A percentile compares a stretch with the other conserved stretches of the same genome.
Evolutionary conservation across 768 basidiomycete species (phyloP).

Genomic region (Ramaria rubella): DNA sequence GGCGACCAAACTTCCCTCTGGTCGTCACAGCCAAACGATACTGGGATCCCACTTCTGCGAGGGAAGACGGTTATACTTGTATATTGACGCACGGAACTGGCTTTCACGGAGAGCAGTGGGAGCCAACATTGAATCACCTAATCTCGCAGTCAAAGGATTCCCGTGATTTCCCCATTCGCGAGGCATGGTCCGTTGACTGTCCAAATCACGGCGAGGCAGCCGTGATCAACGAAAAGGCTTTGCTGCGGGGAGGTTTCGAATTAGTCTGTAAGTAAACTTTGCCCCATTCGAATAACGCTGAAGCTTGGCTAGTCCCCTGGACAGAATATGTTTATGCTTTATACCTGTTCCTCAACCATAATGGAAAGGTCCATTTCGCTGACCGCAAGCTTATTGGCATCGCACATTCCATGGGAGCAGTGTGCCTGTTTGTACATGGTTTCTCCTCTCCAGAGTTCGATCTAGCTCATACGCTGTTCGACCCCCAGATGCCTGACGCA

Average conservation of each 20-base stretch:
- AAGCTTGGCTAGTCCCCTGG: conserved; percentile 46
- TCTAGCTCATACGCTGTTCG: background rate
- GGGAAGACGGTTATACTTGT: conserved; percentile 44
- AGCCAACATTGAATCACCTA: conserved; percentile 46
- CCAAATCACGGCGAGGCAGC: conserved; percentile 68
- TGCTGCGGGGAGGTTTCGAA: conserved; percentile 38
- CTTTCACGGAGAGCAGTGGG: conserved; percentile 73
- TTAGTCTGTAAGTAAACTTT: conserved; percentile 35
- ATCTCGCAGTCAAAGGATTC: conserved; percentile 25
- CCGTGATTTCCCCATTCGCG: conserved; percentile 34
- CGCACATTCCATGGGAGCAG: conserved; percentile 64
- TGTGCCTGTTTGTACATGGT: conserved; percentile 44
- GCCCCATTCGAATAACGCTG: background rate
- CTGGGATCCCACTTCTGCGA: conserved; percentile 29
- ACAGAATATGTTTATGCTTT: conserved; percentile 55
- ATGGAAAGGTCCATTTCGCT: conserved; percentile 30
- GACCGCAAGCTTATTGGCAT: conserved; percentile 51
- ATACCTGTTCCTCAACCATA: conserved; percentile 49
- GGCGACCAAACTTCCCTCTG: conserved; percentile 45
- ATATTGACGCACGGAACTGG: conserved; percentile 64
- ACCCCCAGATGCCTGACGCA: conserved; percentile 48
- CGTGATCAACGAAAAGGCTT: conserved; percentile 41
- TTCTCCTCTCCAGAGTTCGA: background rate
- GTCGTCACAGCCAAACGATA: conserved; percentile 45
- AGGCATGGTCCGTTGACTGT: conserved; percentile 66